Conservation (phyloP, 2,329 filamentous ascomycete genomes). For the Cytospora piceicola region DNA sequence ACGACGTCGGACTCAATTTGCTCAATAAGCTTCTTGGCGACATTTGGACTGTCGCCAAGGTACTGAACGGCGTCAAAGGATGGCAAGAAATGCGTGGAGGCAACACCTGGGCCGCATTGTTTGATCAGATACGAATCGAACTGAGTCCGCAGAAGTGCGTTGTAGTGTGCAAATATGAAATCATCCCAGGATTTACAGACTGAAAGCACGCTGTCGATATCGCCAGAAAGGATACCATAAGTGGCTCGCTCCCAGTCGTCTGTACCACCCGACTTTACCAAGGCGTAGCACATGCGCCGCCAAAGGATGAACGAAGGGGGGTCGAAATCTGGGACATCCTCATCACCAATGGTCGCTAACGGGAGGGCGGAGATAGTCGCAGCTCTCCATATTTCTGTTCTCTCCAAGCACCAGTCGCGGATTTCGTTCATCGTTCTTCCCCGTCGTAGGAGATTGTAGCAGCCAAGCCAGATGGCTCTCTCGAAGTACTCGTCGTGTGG, state of each 20-base stretch:
- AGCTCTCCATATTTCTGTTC: constrained; percentile 87
- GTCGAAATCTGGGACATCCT: constrained; percentile 46
- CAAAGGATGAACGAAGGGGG: constrained; percentile 64
- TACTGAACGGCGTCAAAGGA: constrained; percentile 68
- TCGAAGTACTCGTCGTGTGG: constrained; percentile 87
- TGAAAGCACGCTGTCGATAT: constrained; percentile 75
- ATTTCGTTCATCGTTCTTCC: constrained; percentile 77
- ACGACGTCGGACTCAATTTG: constrained; percentile 57
- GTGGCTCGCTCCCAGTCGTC: constrained; percentile 86
- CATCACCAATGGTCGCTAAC: constrained; percentile 55
- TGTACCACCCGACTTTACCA: constrained; percentile 69
- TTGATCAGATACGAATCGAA: constrained; percentile 73
- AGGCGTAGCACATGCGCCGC: constrained; percentile 75
- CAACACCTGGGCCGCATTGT: constrained; percentile 56
- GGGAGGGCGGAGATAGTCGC: constrained; percentile 77
- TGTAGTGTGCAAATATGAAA: constrained; percentile 84
- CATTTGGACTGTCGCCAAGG: constrained; percentile 56
- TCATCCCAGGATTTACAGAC: constrained; percentile 85
- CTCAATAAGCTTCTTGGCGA: constrained; percentile 63
- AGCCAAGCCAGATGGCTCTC: constrained; percentile 88
- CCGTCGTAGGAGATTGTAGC: constrained; percentile 87
- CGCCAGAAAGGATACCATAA: constrained; percentile 87
- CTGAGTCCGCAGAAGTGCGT: constrained; percentile 77
- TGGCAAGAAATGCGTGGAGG: constrained; percentile 60
- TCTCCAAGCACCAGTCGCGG: constrained; percentile 82